Base-by-base conservation (phyloP, 495 filamentous ascomycete genomes). In the Aspergillus diversus region DNA sequence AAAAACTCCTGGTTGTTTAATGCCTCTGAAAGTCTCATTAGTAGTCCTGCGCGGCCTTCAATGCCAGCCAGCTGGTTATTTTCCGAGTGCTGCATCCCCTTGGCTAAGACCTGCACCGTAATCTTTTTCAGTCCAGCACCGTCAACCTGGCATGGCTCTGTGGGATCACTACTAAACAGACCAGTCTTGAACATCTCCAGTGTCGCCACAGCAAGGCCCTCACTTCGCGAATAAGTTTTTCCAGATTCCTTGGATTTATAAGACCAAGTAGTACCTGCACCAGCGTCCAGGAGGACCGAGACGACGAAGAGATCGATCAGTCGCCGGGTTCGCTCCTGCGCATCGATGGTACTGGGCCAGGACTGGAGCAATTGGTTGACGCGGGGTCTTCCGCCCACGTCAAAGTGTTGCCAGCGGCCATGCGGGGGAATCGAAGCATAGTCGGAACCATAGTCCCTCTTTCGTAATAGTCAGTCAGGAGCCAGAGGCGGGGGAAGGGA, bases 161-260 rank as follows among this genome's bases (percentile, higher is more conserved):
- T 83, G 3, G 84, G 81, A 68, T 93, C 87, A 69, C 93, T 91
- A 64, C 92, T 96, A 78, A 99, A 99, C 49, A 92, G 68, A n/a
- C 95, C 95, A 57, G 86, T 82, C 77, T 95, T 97, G 80, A 98
- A 99, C 95, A 99, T 99, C 69, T 98, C 95, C 71, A 99, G 76
- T 73, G 90, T 94, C 27, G 96, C 95, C 49, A 99, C 89, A 5
- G 95, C 95, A 64, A 99, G 80, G 27, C 95, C 95, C 73, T 99
- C 95, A 58, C 92, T 97, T 43, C 95, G 85, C 43, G 87, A 83
- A 71, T 93, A 98, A 13, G 89, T 69, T 61, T 87, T 90, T 34
- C 93, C 93, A 63, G 92, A 96, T 71, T 97, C 92, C 65, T 90
- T 89, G 60, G 91, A 93, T 77, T 89, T 93, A 77, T 96, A 99